Conservation (phyloP, 179 eudicot genomes). For the Pouteria campechiana region DNA sequence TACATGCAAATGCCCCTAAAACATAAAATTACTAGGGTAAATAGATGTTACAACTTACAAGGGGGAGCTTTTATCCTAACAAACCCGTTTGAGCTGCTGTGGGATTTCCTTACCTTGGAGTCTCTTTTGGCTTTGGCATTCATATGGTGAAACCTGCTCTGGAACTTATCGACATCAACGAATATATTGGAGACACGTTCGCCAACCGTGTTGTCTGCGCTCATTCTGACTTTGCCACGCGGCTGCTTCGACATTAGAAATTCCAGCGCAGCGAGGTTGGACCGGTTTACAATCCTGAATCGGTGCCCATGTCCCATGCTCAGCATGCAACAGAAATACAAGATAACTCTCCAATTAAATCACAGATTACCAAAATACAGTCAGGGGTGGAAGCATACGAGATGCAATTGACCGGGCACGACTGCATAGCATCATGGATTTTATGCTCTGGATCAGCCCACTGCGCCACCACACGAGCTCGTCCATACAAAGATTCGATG, state of each 20-base stretch:
- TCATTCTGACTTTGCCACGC: constrained; percentile 66
- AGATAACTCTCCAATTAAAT: not conserved
- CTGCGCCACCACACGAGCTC: constrained; percentile 84
- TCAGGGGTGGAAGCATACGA: too few species aligned
- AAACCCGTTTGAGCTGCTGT: too few species aligned
- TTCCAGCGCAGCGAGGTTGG: constrained; percentile 77
- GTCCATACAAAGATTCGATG: constrained; percentile 66
- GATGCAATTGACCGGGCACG: constrained; percentile 95
- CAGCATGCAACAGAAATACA: not conserved
- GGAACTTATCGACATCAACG: constrained; percentile 50
- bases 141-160: constrained; percentile 30
- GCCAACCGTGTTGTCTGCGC: constrained; percentile 66
- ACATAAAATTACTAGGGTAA: too few species aligned
- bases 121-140: constrained; percentile 17
- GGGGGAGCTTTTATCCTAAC: too few species aligned
- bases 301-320: too few species aligned
- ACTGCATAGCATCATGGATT: constrained; percentile 66
- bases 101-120: constrained; percentile 44
- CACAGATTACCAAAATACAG: too few species aligned
- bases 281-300: constrained; percentile 72
- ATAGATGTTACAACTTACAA: too few species aligned
- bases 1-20: too few species aligned
- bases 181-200: constrained; percentile 54
- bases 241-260: constrained; percentile 93
- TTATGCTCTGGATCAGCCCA: constrained; percentile 88